A percentile compares a stretch with the other conserved stretches of the same genome.
Conservation (phyloP, 1,284 basidiomycete species). For the Vanrija sp. region DNA sequence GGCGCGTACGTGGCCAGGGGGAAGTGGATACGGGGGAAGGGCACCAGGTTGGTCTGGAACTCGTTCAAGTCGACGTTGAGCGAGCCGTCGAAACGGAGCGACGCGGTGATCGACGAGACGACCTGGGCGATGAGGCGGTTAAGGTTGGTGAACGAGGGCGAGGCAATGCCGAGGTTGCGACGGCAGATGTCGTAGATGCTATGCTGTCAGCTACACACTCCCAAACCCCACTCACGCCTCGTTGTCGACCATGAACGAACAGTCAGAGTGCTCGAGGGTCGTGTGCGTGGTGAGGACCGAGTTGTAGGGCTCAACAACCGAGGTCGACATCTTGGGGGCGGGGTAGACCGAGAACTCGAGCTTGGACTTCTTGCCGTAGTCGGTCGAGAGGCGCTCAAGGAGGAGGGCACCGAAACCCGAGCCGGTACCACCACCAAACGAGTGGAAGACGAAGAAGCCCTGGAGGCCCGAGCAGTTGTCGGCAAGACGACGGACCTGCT, state of each 20-base stretch:
- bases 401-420: slow-evolving; percentile 98
- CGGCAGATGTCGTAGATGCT: slow-evolving; percentile 98
- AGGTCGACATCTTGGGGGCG: slow-evolving; percentile 87
- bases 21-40: slow-evolving; percentile 98
- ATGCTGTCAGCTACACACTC: slow-evolving; percentile 7
- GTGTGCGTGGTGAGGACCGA: slow-evolving; percentile 98
- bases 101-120: slow-evolving; percentile 95
- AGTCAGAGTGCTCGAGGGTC: slow-evolving; percentile 98
- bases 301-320: slow-evolving; percentile 99
- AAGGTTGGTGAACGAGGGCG: slow-evolving; percentile 89
- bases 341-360: slow-evolving; percentile 99
- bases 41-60: slow-evolving; percentile 98
- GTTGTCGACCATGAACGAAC: slow-evolving; percentile 99
- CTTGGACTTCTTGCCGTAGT: slow-evolving; percentile 99
- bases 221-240: slow-evolving; percentile 58
- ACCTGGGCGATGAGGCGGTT: slow-evolving; percentile 97
- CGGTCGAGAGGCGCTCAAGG: slow-evolving; percentile 89
- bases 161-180: slow-evolving; percentile 80
- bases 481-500: slow-evolving; percentile 90
- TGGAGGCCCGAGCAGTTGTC: slow-evolving; percentile 98
- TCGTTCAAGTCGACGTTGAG: slow-evolving; percentile 97
- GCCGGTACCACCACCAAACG: slow-evolving; percentile 98
- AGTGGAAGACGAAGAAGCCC: slow-evolving; percentile 99
- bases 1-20: slow-evolving; percentile 94
- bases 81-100: slow-evolving; percentile 94